Percentiles rank a stretch among this genome's conserved stretches.
Evolutionary conservation across 495 filamentous ascomycete species (phyloP).

Genomic region (Amphirosellinia nigrospora): DNA sequence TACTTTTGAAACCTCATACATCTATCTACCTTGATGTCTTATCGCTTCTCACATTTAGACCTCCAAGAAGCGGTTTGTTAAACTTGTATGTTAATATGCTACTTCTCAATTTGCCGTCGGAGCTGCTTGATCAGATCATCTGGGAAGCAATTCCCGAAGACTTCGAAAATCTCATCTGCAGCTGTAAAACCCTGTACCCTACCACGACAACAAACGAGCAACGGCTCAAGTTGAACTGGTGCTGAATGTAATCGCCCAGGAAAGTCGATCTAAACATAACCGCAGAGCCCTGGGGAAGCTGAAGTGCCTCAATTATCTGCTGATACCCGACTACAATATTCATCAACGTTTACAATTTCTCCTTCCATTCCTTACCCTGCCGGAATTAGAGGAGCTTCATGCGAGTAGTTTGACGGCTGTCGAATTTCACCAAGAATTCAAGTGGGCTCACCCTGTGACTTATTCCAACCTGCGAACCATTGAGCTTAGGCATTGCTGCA

Average conservation of each 20-base stretch:
- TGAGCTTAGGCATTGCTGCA: neutral
- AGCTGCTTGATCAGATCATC: neutral
- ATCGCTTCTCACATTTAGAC: neutral
- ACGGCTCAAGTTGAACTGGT: neutral
- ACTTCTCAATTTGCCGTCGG: neutral
- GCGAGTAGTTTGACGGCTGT: neutral
- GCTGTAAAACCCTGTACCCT: neutral
- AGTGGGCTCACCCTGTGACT: neutral
- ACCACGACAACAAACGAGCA: neutral
- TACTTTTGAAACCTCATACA: neutral
- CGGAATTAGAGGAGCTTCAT: neutral
- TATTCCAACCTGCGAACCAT: neutral
- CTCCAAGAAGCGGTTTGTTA: neutral
- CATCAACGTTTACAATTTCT: constrained; percentile 7
- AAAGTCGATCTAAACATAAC: neutral
- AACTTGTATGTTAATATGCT: neutral
- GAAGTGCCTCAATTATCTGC: neutral
- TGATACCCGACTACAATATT: neutral
- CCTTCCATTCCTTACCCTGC: neutral
- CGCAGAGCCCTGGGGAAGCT: constrained; percentile 3
- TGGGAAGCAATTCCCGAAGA: neutral
- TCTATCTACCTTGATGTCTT: neutral
- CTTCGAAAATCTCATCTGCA: neutral
- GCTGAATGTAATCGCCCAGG: neutral
- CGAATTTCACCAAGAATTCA: constrained; percentile 5